Evolutionary conservation across 1,284 basidiomycete species (phyloP).

Genomic region (Spongispora temasekensis): DNA sequence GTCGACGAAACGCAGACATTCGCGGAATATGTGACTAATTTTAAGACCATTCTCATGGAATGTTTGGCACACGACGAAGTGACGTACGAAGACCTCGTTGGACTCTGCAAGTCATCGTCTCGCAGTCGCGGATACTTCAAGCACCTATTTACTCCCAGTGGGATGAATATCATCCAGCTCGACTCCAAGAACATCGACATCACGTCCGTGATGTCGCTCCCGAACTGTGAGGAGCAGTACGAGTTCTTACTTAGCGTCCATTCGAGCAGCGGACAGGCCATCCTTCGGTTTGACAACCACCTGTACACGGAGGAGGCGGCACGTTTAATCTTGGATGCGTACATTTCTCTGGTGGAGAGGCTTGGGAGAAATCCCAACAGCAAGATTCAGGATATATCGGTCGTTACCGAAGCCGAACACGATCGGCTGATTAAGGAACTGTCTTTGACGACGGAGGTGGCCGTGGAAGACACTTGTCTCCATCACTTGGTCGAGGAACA

Average conservation of each 20-base stretch:
- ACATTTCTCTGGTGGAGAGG: conserved; percentile 29
- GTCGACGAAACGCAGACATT: conserved; percentile 24
- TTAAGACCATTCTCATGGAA: conserved; percentile 20
- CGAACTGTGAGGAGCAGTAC: conserved; percentile 33
- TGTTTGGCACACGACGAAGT: conserved; percentile 28
- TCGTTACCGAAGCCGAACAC: conserved; percentile 24
- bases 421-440: conserved; percentile 29
- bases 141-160: conserved; percentile 31
- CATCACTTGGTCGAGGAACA: conserved; percentile 30
- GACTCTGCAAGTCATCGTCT: conserved; percentile 23
- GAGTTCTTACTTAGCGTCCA: conserved; percentile 33
- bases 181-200: conserved; percentile 17
- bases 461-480: conserved; percentile 20
- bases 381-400: conserved; percentile 30
- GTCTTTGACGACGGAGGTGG: conserved; percentile 18
- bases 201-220: conserved; percentile 21
- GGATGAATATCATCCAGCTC: conserved; percentile 28
- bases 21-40: conserved; percentile 19
- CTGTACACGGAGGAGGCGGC: conserved; percentile 31
- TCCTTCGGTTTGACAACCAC: conserved; percentile 32
- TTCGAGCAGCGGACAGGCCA: conserved; percentile 22
- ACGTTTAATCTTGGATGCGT: conserved; percentile 32
- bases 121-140: conserved; percentile 34
- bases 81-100: conserved; percentile 33
- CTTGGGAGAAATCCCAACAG: conserved; percentile 19